phyloP scores from a whole-genome alignment of 2,329 filamentous ascomycete genomes.

The Xylariaceae sp. region DNA sequence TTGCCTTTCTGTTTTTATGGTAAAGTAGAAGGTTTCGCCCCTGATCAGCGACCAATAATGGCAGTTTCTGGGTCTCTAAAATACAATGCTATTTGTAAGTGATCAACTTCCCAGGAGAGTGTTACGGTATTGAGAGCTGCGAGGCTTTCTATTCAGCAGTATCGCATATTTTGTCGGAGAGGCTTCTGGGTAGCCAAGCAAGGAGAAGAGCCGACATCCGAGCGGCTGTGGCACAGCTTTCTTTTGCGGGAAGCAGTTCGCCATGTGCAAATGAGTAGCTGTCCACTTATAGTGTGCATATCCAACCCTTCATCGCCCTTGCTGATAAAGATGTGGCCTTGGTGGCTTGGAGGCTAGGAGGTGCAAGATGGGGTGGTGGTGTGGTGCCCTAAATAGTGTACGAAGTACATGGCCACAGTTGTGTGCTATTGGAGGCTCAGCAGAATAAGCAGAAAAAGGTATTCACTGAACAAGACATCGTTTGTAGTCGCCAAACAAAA shows the following conservation, averaged over 20 bases:
- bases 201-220: neutral
- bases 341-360: neutral
- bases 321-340: neutral
- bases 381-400: constrained; percentile 10
- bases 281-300: neutral
- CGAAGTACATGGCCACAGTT: neutral
- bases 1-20: constrained; percentile 1
- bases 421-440: constrained; percentile 20
- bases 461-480: no score
- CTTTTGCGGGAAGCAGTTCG: neutral
- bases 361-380: neutral
- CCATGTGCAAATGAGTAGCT: constrained; percentile 1
- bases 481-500: no score
- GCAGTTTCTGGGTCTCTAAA: no score
- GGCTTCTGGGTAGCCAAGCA: constrained; percentile 8
- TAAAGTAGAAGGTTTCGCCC: no score
- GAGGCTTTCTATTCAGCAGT: no score
- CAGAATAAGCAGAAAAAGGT: neutral
- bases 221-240: neutral
- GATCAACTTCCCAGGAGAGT: neutral
- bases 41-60: no score
- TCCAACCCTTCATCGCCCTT: neutral
- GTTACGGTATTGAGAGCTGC: constrained; percentile 1
- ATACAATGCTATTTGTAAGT: neutral
- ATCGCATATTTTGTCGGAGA: no score